Conservation (phyloP, 2,329 filamentous ascomycete genomes). For the Neonectria sp. region DNA sequence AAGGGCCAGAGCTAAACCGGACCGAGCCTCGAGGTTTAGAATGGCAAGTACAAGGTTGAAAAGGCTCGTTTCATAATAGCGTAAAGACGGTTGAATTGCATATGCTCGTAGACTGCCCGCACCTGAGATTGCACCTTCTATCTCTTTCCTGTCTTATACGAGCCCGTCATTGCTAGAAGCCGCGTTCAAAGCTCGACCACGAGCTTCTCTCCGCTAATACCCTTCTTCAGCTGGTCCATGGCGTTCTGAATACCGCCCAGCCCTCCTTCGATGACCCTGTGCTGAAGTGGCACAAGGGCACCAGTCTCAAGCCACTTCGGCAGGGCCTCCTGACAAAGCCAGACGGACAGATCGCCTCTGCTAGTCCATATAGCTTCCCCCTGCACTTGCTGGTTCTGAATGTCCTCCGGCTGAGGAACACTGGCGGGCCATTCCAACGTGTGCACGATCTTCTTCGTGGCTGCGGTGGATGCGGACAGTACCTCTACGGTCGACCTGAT, state of each 20-base stretch:
- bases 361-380: neutral
- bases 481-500: neutral
- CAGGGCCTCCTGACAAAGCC: conserved; percentile 6
- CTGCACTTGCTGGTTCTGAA: neutral
- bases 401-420: neutral
- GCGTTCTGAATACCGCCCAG: conserved; percentile 2
- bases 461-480: neutral
- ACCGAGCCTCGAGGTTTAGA: too few relatives aligned
- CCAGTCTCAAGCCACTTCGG: conserved; percentile 7
- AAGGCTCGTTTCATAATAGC: too few relatives aligned
- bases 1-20: too few relatives aligned
- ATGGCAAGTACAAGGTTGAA: too few relatives aligned
- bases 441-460: neutral
- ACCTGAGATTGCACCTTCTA: too few relatives aligned
- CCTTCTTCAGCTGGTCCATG: conserved; percentile 6
- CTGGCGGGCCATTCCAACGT: neutral
- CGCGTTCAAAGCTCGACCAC: neutral
- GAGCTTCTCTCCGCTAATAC: conserved; percentile 10
- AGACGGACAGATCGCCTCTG: conserved; percentile 3
- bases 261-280: conserved; percentile 8
- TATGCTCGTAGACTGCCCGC: too few relatives aligned
- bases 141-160: too few relatives aligned
- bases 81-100: too few relatives aligned
- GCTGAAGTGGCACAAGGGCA: neutral
- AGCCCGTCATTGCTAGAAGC: neutral